Percentiles rank a stretch among this genome's conserved stretches.
phyloP scores from a whole-genome alignment of 176 grass and related monocot species.

The Zoysia japonica region DNA sequence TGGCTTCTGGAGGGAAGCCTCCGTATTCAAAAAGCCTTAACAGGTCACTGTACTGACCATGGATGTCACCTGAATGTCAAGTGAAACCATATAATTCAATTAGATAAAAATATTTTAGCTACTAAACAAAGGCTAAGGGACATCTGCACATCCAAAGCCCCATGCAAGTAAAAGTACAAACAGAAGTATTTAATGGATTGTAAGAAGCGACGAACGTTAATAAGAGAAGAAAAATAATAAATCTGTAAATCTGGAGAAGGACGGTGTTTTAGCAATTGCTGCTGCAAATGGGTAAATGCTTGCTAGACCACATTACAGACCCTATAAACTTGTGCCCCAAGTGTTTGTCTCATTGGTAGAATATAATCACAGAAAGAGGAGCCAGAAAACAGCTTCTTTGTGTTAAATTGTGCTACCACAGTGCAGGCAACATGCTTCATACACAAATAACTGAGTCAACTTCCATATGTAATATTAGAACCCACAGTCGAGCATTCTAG shows the following conservation, averaged over 20 bases:
- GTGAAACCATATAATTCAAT: slow-evolving; percentile 2
- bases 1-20: slow-evolving; percentile 70
- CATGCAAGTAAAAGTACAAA: background rate
- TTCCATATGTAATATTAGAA: background rate
- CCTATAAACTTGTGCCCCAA: background rate
- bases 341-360: background rate
- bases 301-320: background rate
- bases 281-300: slow-evolving; percentile 18
- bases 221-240: slow-evolving; percentile 2
- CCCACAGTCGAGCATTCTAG: background rate
- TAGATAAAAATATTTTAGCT: slow-evolving; percentile 14
- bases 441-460: background rate
- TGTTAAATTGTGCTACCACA: background rate
- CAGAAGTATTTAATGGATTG: background rate
- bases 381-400: background rate
- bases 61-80: slow-evolving; percentile 74
- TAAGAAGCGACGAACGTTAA: background rate
- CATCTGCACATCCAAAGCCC: background rate
- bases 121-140: background rate
- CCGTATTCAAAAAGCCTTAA: slow-evolving; percentile 90
- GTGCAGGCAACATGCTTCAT: background rate
- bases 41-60: slow-evolving; percentile 91
- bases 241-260: background rate
- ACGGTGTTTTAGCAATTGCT: background rate
- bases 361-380: background rate